Conservation (phyloP, 2,329 filamentous ascomycete species). For the Acrocalymma vagum region DNA sequence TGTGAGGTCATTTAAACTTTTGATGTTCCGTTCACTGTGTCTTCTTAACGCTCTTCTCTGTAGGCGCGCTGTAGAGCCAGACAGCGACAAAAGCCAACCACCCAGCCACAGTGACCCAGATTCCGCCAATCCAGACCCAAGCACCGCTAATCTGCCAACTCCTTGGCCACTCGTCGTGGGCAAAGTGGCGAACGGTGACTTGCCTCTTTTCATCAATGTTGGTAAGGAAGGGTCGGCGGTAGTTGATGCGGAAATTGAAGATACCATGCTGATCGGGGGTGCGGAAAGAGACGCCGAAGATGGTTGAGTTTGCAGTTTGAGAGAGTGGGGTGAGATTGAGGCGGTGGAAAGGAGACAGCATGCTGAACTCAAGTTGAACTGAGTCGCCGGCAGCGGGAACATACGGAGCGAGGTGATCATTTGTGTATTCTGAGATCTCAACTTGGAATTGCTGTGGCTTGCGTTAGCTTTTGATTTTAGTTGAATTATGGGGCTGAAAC, state of each 20-base stretch:
- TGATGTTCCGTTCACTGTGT: slow-evolving; percentile 53
- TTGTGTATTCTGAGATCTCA: slow-evolving; percentile 84
- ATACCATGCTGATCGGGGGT: slow-evolving; percentile 98
- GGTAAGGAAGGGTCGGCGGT: slow-evolving; percentile 92
- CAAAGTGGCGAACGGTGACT: slow-evolving; percentile 94
- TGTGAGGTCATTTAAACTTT: no score
- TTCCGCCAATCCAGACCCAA: slow-evolving; percentile 93
- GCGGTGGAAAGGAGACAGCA: slow-evolving; percentile 97
- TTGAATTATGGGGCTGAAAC: not conserved
- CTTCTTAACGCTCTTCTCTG: slow-evolving; percentile 60
- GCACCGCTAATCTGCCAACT: slow-evolving; percentile 89
- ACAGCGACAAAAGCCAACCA: slow-evolving; percentile 86
- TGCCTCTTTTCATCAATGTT: slow-evolving; percentile 93
- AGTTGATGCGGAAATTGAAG: slow-evolving; percentile 98
- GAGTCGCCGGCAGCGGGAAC: slow-evolving; percentile 72
- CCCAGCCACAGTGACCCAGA: slow-evolving; percentile 82
- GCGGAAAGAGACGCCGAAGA: slow-evolving; percentile 79
- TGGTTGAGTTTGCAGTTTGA: slow-evolving; percentile 71
- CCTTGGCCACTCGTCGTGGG: slow-evolving; percentile 94
- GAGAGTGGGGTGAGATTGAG: slow-evolving; percentile 70
- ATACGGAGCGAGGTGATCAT: slow-evolving; percentile 80
- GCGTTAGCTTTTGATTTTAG: slow-evolving; percentile 10
- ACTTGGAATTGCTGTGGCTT: slow-evolving; percentile 77
- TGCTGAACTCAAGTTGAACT: slow-evolving; percentile 95
- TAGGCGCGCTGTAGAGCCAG: slow-evolving; percentile 82